Evolutionary conservation across 202 grass and related monocot genomes (phyloP), one percentile per base, ranked within the genome.

Genomic region (Panicum virgatum): DNA sequence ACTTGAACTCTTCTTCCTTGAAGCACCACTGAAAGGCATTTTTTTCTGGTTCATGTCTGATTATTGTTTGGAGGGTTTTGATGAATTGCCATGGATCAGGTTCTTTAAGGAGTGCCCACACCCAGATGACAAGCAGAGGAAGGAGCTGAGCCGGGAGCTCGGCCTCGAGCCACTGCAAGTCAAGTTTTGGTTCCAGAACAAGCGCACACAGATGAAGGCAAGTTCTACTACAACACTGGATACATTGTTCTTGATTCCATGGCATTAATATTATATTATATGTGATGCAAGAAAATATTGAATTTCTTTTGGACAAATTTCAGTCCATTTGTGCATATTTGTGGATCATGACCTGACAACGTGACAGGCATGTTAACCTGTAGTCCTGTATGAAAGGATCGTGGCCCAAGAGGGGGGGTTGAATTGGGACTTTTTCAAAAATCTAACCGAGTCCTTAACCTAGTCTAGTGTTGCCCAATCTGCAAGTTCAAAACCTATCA

Each of bases 171-270:
- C 93, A 7, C 88, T 96, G 47, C 93, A 96, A 58, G 62, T 96
- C 64, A 96, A 96, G 81, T 97, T 97, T 29, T 97, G 94, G 94
- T 97, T 97, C 73, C 94, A 97, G 84, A 97, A 94, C 77, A 94
- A 94, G 87, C 91, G 91, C 86, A 97, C 94, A 11, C 94, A 97
- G 72, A 90, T 94, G 87, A 97, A 97, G 94, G 91, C 78, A 79
- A 76, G 65, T 6, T 74, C 43, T 69, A 76, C 15, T 15, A 7
- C 47, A 67, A 23, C n/a, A 12, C 66, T 48, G 25, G 7, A 22
- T 27, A 39, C 15, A 40, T 7, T 26, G 8, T 7, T 73, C 8
- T 47, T 50, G 42, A 26, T 63, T 48, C 1, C 7, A 19, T 69
- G 10, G 14, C 12, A 64, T 4, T n/a, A n/a, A n/a, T n/a, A n/a